Evolutionary conservation across 139 green algal species (phyloP).

Genomic region (Coelastrella sp.): DNA sequence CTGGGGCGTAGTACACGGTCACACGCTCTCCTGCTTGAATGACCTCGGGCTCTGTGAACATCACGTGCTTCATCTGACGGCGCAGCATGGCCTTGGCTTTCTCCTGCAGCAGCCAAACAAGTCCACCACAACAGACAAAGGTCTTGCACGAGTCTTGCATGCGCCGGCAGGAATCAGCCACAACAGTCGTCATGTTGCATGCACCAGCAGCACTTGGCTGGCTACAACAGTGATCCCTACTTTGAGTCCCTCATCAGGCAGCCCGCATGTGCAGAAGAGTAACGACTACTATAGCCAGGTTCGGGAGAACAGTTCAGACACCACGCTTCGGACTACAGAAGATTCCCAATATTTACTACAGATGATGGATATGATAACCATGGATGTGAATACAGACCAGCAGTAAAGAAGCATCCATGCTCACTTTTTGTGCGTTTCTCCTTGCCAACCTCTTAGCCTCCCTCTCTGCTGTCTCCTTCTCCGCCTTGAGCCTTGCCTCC

Average conservation of each 20-base stretch:
- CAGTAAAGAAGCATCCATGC: not conserved
- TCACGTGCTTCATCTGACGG: constrained; percentile 82
- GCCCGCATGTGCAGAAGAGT: too few species aligned
- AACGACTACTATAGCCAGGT: too few species aligned
- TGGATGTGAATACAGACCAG: not conserved
- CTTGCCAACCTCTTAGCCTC: constrained; percentile 43
- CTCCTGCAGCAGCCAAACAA: constrained; percentile 43
- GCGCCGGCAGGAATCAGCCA: not conserved
- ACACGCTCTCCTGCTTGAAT: constrained; percentile 76
- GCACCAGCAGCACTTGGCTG: too few species aligned
- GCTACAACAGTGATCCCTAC: too few species aligned
- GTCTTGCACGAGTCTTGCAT: too few species aligned
- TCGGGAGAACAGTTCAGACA: too few species aligned
- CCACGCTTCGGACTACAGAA: too few species aligned
- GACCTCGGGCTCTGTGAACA: constrained; percentile 85
- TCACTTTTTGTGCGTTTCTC: constrained; percentile 53
- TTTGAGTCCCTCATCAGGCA: too few species aligned
- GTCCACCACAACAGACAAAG: too few species aligned
- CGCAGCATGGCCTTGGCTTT: constrained; percentile 58
- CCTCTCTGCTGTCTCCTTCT: constrained; percentile 33
- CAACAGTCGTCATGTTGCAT: too few species aligned
- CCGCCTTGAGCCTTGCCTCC: constrained; percentile 29
- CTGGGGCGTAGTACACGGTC: constrained; percentile 95
- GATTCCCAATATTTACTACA: too few species aligned
- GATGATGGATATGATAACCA: too few species aligned